phyloP scores from a whole-genome alignment of 108 stramenopile genomes.

The Cyclotella atomus region DNA sequence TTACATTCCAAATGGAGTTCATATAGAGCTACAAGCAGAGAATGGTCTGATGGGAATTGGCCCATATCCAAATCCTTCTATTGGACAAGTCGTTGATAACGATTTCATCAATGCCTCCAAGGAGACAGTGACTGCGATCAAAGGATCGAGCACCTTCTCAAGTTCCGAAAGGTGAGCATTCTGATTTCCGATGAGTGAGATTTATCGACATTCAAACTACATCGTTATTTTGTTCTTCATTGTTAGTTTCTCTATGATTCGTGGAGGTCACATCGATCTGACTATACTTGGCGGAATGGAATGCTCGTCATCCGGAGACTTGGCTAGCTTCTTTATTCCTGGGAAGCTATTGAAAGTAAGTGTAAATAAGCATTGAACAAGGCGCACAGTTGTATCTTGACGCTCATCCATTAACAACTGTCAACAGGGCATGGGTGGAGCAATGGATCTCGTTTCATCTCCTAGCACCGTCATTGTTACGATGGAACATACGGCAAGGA shows the following conservation, averaged over 20 bases:
- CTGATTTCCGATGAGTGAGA: too few species aligned
- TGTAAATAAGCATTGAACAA: too few species aligned
- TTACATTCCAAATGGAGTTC: constrained; percentile 85
- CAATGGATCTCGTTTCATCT: constrained; percentile 92
- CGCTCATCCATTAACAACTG: neutral
- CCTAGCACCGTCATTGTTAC: constrained; percentile 89
- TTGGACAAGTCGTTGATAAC: constrained; percentile 69
- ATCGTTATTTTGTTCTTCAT: constrained; percentile 3
- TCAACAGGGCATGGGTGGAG: constrained; percentile 81
- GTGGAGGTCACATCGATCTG: constrained; percentile 90
- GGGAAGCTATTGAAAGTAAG: constrained; percentile 88
- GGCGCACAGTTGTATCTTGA: neutral
- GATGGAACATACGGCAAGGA: constrained; percentile 93
- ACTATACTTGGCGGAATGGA: constrained; percentile 94
- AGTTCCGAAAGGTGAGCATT: constrained; percentile 58
- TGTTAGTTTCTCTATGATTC: constrained; percentile 90
- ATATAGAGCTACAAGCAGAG: constrained; percentile 92
- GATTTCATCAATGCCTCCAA: constrained; percentile 95
- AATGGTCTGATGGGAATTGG: constrained; percentile 94
- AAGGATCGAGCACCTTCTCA: constrained; percentile 80
- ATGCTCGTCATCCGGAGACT: constrained; percentile 84
- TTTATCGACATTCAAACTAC: too few species aligned
- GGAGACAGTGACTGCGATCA: constrained; percentile 85
- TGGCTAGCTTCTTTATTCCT: constrained; percentile 95
- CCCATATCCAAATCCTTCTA: constrained; percentile 77